phyloP scores from a whole-genome alignment of 148 eudicot species.

The Nepenthes gracilis region DNA sequence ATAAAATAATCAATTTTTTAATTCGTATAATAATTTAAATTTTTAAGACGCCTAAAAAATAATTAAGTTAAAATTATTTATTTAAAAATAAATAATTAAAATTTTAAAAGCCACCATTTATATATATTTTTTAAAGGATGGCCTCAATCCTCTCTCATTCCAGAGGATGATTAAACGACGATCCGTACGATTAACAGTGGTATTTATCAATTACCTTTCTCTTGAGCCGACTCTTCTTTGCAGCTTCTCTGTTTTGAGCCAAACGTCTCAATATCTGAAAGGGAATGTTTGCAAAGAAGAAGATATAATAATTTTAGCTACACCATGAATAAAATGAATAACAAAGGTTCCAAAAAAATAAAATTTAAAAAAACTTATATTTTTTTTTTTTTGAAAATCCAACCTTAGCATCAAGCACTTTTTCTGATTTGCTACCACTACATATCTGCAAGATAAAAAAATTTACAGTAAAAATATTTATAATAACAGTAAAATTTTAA shows the following conservation, averaged over 20 bases:
- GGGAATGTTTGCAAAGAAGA: not conserved
- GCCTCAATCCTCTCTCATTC: no score
- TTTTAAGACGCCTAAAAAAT: no score
- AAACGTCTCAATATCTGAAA: conserved; percentile 83
- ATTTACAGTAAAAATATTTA: no score
- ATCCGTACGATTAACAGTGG: no score
- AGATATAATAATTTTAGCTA: not conserved
- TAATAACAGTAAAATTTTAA: no score
- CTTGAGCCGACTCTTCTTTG: conserved; percentile 87
- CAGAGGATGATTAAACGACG: no score
- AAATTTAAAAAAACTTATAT: not conserved
- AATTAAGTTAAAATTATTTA: no score
- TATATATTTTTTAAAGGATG: no score
- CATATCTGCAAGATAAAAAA: conserved; percentile 38
- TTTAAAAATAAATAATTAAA: no score
- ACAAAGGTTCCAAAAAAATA: not conserved
- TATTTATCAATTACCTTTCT: conserved; percentile 43
- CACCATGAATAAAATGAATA: not conserved
- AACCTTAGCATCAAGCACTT: conserved; percentile 86
- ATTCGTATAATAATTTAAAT: no score
- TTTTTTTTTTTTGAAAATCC: not conserved
- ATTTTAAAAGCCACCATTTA: no score
- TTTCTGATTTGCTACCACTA: conserved; percentile 72
- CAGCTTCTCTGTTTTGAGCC: conserved; percentile 99
- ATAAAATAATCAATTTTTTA: no score